These are phyloP conservation scores for Phaeosphaeriaceae sp. DNA, from an alignment of 2,329 filamentous ascomycete species.

Conservation along the genomic window DNA sequence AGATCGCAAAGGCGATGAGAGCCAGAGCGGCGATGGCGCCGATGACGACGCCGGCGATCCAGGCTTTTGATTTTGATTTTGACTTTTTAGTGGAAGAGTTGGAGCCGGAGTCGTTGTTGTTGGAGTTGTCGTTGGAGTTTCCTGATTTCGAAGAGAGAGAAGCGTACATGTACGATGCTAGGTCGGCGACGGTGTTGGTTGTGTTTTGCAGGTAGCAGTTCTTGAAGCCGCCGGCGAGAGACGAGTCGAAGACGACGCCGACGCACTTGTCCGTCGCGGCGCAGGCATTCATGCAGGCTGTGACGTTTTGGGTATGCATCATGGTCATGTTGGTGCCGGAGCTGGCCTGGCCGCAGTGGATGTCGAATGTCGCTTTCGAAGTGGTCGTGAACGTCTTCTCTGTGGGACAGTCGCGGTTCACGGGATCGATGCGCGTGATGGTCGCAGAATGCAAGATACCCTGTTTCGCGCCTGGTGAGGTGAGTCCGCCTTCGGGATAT, in stretches of 20 bases:
- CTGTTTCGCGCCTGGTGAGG: constrained; percentile 6
- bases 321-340: constrained; percentile 38
- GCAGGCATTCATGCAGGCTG: constrained; percentile 40
- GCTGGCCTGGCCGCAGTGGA: constrained; percentile 40
- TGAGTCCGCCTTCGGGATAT: constrained; percentile 13
- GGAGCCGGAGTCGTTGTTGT: too few relatives aligned
- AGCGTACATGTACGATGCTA: constrained; percentile 29
- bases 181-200: constrained; percentile 24
- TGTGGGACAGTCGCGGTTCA: constrained; percentile 28
- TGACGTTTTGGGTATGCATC: constrained; percentile 36
- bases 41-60: constrained; percentile 38
- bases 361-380: constrained; percentile 29
- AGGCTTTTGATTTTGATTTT: constrained; percentile 23
- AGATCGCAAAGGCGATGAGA: constrained; percentile 16
- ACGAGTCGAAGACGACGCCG: constrained; percentile 36
- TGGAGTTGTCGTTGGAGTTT: background rate
- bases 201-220: constrained; percentile 47
- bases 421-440: constrained; percentile 29
- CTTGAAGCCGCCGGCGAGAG: constrained; percentile 29
- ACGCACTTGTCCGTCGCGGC: constrained; percentile 30
- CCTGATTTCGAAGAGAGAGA: constrained; percentile 14
- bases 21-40: constrained; percentile 25
- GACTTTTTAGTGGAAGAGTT: background rate
- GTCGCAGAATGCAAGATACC: constrained; percentile 34
- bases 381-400: constrained; percentile 18